These are phyloP conservation scores for Kodamaea suecica DNA, from an alignment of 1,139 yeast genomes.

Conservation along the genomic window DNA sequence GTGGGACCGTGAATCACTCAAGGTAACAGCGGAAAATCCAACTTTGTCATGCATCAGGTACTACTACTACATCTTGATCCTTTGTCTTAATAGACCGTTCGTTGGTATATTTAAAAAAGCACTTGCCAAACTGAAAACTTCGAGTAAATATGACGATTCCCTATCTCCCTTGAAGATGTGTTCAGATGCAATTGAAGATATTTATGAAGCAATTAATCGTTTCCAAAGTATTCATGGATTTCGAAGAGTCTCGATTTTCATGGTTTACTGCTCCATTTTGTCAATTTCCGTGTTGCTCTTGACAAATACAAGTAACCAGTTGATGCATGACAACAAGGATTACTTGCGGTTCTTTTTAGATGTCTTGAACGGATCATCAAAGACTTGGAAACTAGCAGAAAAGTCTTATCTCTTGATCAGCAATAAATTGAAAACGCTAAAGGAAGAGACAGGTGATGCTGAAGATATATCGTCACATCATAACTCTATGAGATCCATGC, in stretches of 20 bases:
- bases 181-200: slow-evolving; percentile 41
- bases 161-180: slow-evolving; percentile 27
- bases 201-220: slow-evolving; percentile 35
- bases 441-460: slow-evolving; percentile 13
- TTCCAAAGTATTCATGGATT: slow-evolving; percentile 42
- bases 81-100: slow-evolving; percentile 61
- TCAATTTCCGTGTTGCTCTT: slow-evolving; percentile 45
- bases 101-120: slow-evolving; percentile 28
- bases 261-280: slow-evolving; percentile 47
- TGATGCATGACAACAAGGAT: slow-evolving; percentile 25
- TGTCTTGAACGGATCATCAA: slow-evolving; percentile 37
- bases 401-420: slow-evolving; percentile 44
- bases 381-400: slow-evolving; percentile 50
- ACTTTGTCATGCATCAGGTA: slow-evolving; percentile 51
- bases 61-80: slow-evolving; percentile 54
- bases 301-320: slow-evolving; percentile 29
- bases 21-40: slow-evolving; percentile 47
- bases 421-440: slow-evolving; percentile 26
- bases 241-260: slow-evolving; percentile 42
- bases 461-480: slow-evolving; percentile 3
- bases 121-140: slow-evolving; percentile 3
- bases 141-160: slow-evolving; percentile 7
- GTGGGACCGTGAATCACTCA: slow-evolving; percentile 47
- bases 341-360: slow-evolving; percentile 38
- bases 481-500: no score